These are phyloP conservation scores for Peronosclerospora sorghi DNA, from an alignment of 352 stramenopile species.

Conservation along the genomic window DNA sequence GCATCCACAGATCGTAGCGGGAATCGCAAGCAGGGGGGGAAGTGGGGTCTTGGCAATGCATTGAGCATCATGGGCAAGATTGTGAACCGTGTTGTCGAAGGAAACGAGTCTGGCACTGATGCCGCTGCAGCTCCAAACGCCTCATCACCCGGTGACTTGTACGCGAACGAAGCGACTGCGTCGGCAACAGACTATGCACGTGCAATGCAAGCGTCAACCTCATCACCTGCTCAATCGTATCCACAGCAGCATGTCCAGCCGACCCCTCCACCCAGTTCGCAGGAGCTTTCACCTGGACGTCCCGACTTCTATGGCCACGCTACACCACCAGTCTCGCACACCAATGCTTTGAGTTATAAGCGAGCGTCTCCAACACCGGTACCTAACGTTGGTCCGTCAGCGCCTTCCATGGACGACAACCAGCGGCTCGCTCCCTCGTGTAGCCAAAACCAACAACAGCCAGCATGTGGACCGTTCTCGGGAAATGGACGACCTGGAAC, in stretches of 20 bases:
- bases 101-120: slow-evolving; percentile 31
- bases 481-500: slow-evolving; percentile 11
- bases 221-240: slow-evolving; percentile 9
- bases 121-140: slow-evolving; percentile 2
- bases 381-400: slow-evolving; percentile 7
- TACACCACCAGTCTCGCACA: slow-evolving; percentile 20
- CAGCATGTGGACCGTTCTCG: slow-evolving; percentile 17
- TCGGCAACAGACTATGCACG: slow-evolving; percentile 22
- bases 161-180: slow-evolving; percentile 18
- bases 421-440: slow-evolving; percentile 2
- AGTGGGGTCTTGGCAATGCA: slow-evolving; percentile 70
- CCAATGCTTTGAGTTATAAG: slow-evolving; percentile 9
- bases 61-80: slow-evolving; percentile 84
- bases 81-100: slow-evolving; percentile 77
- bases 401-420: slow-evolving; percentile 18
- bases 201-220: slow-evolving; percentile 4
- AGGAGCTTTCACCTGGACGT: slow-evolving; percentile 8
- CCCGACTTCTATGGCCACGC: slow-evolving; percentile 13
- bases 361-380: slow-evolving; percentile 4
- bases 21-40: slow-evolving; percentile 42
- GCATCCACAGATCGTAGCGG: slow-evolving; percentile 25
- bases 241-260: slow-evolving; percentile 15
- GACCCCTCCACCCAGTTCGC: slow-evolving; percentile 12
- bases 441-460: slow-evolving; percentile 14
- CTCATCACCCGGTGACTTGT: slow-evolving; percentile 15